A percentile compares a stretch with the other conserved stretches of the same genome.
phyloP scores from a whole-genome alignment of 2,329 filamentous ascomycete genomes.

The Xylaria sp. region DNA sequence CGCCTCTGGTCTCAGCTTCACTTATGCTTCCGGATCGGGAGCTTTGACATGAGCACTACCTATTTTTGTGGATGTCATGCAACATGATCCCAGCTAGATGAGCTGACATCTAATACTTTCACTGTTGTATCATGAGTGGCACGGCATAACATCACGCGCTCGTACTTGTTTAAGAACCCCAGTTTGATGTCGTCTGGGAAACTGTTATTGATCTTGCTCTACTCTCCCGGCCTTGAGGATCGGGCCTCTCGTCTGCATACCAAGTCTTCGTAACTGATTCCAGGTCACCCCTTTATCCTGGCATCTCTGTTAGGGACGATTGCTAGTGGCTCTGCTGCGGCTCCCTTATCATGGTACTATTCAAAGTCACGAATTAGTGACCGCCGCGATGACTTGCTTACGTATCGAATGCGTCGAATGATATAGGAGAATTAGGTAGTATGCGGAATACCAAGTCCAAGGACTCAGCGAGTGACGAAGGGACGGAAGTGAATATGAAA shows the following conservation, averaged over 20 bases:
- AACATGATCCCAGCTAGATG: not conserved
- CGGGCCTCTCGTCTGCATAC: not conserved
- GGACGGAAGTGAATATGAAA: not conserved
- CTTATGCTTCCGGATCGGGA: not conserved
- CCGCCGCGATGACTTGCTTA: not conserved
- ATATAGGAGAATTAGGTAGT: too few relatives aligned
- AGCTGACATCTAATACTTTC: not conserved
- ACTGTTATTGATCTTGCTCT: not conserved
- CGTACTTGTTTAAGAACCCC: not conserved
- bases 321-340: not conserved
- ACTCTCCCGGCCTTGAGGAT: not conserved
- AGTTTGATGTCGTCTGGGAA: not conserved
- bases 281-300: too few relatives aligned
- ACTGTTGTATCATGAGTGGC: not conserved
- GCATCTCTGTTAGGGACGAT: not conserved
- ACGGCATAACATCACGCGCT: not conserved
- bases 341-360: constrained; percentile 11
- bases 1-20: not conserved
- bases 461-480: too few relatives aligned
- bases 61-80: not conserved
- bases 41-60: not conserved
- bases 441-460: too few relatives aligned
- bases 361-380: not conserved
- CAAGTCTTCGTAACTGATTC: too few relatives aligned
- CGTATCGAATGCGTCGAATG: too few relatives aligned